Conservation (phyloP, 495 filamentous ascomycete genomes). For the Trichoderma virens region DNA sequence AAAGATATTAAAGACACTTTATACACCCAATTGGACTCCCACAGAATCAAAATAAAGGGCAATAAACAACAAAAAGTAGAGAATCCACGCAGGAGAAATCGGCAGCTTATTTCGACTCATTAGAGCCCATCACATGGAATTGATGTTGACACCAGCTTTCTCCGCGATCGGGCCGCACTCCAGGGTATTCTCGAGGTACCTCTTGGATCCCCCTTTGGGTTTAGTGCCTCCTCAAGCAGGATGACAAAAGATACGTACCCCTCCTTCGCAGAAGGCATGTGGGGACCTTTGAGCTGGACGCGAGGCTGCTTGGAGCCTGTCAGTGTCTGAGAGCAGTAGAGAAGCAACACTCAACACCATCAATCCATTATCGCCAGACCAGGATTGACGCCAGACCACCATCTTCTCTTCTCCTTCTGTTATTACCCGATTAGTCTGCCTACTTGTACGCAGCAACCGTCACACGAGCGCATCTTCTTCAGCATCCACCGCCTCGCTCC, state of each 20-base stretch:
- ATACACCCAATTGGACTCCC: no score
- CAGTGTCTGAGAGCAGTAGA: not conserved
- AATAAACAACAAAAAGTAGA: not conserved
- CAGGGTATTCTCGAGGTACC: not conserved
- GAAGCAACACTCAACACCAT: not conserved
- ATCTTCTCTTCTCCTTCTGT: not conserved
- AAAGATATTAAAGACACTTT: no score
- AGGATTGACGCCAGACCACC: not conserved
- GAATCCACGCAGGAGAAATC: not conserved
- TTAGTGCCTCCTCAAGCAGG: not conserved
- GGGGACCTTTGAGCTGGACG: constrained; percentile 17
- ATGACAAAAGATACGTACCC: constrained; percentile 1
- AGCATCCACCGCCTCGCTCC: no score
- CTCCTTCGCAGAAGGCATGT: not conserved
- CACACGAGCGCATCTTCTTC: no score
- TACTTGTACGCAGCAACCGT: no score
- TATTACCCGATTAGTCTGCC: no score
- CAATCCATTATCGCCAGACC: constrained; percentile 1
- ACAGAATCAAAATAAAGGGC: no score
- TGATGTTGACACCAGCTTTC: not conserved
- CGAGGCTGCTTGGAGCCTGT: constrained; percentile 42
- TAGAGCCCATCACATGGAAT: not conserved
- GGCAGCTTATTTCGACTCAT: not conserved
- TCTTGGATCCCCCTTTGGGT: not conserved
- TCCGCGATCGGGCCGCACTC: not conserved